phyloP scores from a whole-genome alignment of 2,329 filamentous ascomycete genomes.

The Diplodia scrobiculata region DNA sequence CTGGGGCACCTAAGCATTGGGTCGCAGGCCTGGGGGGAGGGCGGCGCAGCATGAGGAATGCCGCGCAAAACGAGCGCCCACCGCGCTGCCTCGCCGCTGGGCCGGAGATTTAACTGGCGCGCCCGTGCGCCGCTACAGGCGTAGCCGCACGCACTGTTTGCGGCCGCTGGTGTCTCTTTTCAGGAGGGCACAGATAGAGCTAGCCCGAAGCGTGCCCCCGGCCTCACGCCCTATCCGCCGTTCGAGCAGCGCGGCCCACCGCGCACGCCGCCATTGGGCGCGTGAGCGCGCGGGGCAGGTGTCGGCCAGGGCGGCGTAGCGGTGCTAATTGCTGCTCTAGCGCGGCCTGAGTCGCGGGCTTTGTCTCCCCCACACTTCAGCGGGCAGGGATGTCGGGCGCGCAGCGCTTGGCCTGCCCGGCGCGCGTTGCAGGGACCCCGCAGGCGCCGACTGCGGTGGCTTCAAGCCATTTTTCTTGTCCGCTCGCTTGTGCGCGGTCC shows the following conservation, averaged over 20 bases:
- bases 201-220: slow-evolving; percentile 15
- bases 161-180: slow-evolving; percentile 25
- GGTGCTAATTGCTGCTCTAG: slow-evolving; percentile 26
- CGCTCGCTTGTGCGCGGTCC: slow-evolving; percentile 28
- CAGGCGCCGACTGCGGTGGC: slow-evolving; percentile 29
- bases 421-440: slow-evolving; percentile 27
- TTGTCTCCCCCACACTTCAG: slow-evolving; percentile 28
- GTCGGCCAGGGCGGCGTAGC: neutral
- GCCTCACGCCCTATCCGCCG: slow-evolving; percentile 23
- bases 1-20: neutral
- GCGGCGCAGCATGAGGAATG: neutral
- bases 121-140: slow-evolving; percentile 16
- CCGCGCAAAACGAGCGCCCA: neutral
- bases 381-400: slow-evolving; percentile 24
- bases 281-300: neutral
- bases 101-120: slow-evolving; percentile 26
- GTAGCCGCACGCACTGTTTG: slow-evolving; percentile 26
- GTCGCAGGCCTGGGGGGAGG: neutral
- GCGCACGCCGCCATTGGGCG: slow-evolving; percentile 22
- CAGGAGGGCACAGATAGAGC: slow-evolving; percentile 16
- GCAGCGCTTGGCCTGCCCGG: slow-evolving; percentile 24
- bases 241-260: slow-evolving; percentile 19
- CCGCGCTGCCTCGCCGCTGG: slow-evolving; percentile 4
- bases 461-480: slow-evolving; percentile 26
- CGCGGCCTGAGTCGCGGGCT: slow-evolving; percentile 25